phyloP scores from a whole-genome alignment of 805 yeast species.

The Candida anglica region DNA sequence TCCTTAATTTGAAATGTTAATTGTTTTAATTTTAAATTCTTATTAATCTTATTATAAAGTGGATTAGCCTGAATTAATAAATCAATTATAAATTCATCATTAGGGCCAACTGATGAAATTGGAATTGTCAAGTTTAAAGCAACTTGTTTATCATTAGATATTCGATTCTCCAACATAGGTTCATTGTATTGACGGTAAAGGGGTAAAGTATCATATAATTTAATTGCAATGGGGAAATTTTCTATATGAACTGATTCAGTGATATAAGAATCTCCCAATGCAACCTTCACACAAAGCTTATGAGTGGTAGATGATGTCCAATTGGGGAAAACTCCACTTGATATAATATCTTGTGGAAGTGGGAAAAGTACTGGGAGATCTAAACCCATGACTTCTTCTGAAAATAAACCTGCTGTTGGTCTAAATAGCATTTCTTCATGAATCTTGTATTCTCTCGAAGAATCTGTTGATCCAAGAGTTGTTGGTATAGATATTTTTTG shows the following conservation, averaged over 20 bases:
- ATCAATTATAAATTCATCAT: slow-evolving; percentile 41
- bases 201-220: slow-evolving; percentile 55
- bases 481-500: slow-evolving; percentile 45
- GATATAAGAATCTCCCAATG: slow-evolving; percentile 26
- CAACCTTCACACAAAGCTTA: slow-evolving; percentile 35
- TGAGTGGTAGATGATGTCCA: slow-evolving; percentile 50
- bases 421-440: slow-evolving; percentile 32
- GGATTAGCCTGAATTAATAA: slow-evolving; percentile 40
- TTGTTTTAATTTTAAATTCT: slow-evolving; percentile 37
- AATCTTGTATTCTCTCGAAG: slow-evolving; percentile 27
- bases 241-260: slow-evolving; percentile 27
- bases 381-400: slow-evolving; percentile 44
- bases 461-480: slow-evolving; percentile 26
- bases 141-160: slow-evolving; percentile 47
- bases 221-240: slow-evolving; percentile 49
- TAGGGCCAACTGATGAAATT: slow-evolving; percentile 55
- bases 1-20: slow-evolving; percentile 50
- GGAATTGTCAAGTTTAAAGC: slow-evolving; percentile 45
- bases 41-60: slow-evolving; percentile 22
- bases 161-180: slow-evolving; percentile 39
- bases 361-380: slow-evolving; percentile 60
- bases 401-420: slow-evolving; percentile 36
- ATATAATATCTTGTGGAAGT: slow-evolving; percentile 47
- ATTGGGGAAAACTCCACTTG: slow-evolving; percentile 46
- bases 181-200: slow-evolving; percentile 53